These are phyloP conservation scores for Ustilago tritici DNA, from an alignment of 1,284 basidiomycete genomes.

Conservation along the genomic window DNA sequence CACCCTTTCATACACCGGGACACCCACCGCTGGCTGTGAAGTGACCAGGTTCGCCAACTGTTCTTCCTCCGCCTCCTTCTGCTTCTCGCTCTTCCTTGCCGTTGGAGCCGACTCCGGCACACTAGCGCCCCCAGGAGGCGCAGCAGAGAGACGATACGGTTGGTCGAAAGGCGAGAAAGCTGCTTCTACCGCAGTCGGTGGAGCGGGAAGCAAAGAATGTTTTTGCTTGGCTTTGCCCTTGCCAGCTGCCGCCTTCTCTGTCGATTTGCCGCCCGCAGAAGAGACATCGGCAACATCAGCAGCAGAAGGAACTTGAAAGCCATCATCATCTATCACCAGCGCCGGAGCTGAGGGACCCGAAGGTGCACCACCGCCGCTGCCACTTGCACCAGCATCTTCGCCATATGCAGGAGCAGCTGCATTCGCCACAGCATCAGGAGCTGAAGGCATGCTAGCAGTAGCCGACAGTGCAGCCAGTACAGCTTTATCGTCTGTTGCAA, in stretches of 20 bases:
- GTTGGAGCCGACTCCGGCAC: slow-evolving; percentile 10
- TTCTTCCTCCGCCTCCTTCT: slow-evolving; percentile 43
- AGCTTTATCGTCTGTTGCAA: slow-evolving; percentile 62
- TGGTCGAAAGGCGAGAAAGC: slow-evolving; percentile 58
- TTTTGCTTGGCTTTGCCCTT: slow-evolving; percentile 39
- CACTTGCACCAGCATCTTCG: neutral
- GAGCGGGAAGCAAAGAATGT: slow-evolving; percentile 32
- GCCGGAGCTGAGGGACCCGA: slow-evolving; percentile 46
- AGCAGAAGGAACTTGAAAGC: slow-evolving; percentile 42
- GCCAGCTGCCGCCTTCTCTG: neutral
- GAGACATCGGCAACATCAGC: neutral
- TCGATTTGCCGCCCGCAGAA: neutral
- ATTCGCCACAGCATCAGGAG: slow-evolving; percentile 18
- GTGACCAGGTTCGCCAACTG: slow-evolving; percentile 37
- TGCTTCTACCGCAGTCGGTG: slow-evolving; percentile 37
- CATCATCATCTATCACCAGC: slow-evolving; percentile 50
- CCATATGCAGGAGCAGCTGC: slow-evolving; percentile 43
- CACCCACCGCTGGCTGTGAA: slow-evolving; percentile 27
- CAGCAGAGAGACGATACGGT: slow-evolving; percentile 38
- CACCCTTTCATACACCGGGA: slow-evolving; percentile 33
- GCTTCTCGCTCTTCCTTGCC: slow-evolving; percentile 42
- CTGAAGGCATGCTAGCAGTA: slow-evolving; percentile 47
- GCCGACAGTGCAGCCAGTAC: slow-evolving; percentile 48
- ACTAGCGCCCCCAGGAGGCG: slow-evolving; percentile 13
- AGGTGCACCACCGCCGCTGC: neutral